These are phyloP conservation scores for Apiosordaria backusii DNA, from an alignment of 495 filamentous ascomycete species.

Conservation along the genomic window DNA sequence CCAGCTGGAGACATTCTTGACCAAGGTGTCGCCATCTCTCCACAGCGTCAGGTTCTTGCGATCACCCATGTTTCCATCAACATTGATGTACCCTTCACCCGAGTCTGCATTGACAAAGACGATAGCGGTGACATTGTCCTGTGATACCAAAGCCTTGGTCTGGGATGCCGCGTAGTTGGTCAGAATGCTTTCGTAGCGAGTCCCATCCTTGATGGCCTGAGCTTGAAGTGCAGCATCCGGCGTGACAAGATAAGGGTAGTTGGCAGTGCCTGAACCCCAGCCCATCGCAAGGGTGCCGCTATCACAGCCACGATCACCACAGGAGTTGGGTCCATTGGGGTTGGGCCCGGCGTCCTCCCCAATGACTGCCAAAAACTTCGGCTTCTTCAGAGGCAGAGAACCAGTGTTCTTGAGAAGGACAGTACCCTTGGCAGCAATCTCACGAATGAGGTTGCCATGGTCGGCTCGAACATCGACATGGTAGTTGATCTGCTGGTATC, in stretches of 20 bases:
- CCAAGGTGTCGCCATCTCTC: conserved; percentile 72
- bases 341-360: conserved; percentile 80
- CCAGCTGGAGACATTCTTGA: conserved; percentile 68
- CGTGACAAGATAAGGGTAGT: conserved; percentile 89
- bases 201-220: conserved; percentile 58
- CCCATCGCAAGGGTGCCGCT: conserved; percentile 88
- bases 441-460: conserved; percentile 67
- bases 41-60: conserved; percentile 91
- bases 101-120: conserved; percentile 87
- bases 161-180: conserved; percentile 62
- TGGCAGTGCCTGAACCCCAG: conserved; percentile 87
- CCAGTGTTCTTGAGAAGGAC: conserved; percentile 86
- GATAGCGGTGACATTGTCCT: conserved; percentile 65
- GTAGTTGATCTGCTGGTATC: conserved; percentile 68
- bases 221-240: conserved; percentile 82
- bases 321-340: conserved; percentile 78
- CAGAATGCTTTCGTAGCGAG: conserved; percentile 68
- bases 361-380: conserved; percentile 74
- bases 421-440: conserved; percentile 70
- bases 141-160: conserved; percentile 59
- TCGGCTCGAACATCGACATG: conserved; percentile 80
- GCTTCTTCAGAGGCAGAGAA: conserved; percentile 71
- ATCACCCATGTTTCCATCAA: conserved; percentile 85
- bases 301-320: conserved; percentile 76
- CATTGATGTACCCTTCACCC: conserved; percentile 80